phyloP scores from a whole-genome alignment of 257 asterid species.

The Przewalskia tangutica region DNA sequence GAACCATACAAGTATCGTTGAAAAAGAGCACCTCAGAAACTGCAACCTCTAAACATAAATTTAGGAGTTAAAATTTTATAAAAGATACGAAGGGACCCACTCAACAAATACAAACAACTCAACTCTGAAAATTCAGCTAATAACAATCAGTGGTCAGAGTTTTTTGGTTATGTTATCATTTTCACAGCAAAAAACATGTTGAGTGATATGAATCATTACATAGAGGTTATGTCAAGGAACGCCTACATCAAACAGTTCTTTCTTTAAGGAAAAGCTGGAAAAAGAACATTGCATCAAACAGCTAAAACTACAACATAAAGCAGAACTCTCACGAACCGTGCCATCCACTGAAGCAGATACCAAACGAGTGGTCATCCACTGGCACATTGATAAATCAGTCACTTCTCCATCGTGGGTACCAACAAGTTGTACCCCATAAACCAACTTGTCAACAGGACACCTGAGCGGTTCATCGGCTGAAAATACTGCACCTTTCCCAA shows the following conservation, averaged over 20 bases:
- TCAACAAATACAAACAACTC: conserved; percentile 1
- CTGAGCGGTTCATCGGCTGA: conserved; percentile 86
- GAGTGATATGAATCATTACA: background rate
- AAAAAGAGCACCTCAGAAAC: background rate
- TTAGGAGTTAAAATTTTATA: background rate
- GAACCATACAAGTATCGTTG: background rate
- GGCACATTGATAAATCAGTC: conserved; percentile 96
- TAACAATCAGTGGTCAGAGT: background rate
- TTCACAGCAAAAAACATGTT: background rate
- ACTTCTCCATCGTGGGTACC: conserved; percentile 97
- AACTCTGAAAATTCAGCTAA: background rate
- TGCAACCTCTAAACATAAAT: background rate
- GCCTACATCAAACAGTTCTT: background rate
- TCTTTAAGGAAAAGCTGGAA: background rate
- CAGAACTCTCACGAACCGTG: conserved; percentile 47
- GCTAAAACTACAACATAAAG: background rate
- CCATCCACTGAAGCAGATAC: conserved; percentile 97
- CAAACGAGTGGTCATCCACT: conserved; percentile 98
- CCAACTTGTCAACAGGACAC: conserved; percentile 67
- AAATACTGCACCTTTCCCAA: conserved; percentile 70
- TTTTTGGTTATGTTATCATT: background rate
- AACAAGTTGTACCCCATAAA: conserved; percentile 85
- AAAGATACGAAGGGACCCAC: background rate
- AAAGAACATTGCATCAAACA: background rate
- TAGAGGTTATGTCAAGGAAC: background rate